Conservation (phyloP, 2,329 filamentous ascomycete genomes). For the Diaporthe citriasiana region DNA sequence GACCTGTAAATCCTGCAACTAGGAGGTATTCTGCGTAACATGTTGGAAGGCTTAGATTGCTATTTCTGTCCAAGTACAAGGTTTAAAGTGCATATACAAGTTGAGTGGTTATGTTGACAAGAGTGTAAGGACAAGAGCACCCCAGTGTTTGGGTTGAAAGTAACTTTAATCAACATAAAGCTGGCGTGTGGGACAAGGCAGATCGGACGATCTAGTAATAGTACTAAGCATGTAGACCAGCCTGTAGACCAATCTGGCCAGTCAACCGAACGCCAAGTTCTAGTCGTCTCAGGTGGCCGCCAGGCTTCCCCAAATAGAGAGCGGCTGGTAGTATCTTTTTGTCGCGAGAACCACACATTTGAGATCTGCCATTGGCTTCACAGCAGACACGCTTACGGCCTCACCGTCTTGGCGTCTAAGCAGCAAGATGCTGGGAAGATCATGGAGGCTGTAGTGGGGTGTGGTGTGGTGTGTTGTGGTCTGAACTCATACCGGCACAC, state of each 20-base stretch:
- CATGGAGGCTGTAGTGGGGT: background rate
- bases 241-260: background rate
- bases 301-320: background rate
- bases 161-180: slow-evolving; percentile 19
- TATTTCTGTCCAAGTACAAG: background rate
- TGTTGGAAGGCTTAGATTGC: background rate
- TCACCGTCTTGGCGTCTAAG: background rate
- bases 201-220: slow-evolving; percentile 17
- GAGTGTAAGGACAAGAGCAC: slow-evolving; percentile 1
- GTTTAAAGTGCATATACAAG: background rate
- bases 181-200: background rate
- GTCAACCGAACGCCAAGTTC: slow-evolving; percentile 2
- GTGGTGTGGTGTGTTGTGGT: background rate
- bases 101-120: background rate
- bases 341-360: background rate
- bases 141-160: slow-evolving; percentile 28
- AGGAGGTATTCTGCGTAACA: background rate
- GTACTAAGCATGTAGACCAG: background rate
- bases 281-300: background rate
- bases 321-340: background rate
- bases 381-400: background rate
- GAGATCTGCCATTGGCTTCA: background rate
- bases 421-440: background rate
- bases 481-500: background rate
- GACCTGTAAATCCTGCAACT: background rate